phyloP scores from a whole-genome alignment of 2,329 filamentous ascomycete species.

The Cladorrhinum sp. region DNA sequence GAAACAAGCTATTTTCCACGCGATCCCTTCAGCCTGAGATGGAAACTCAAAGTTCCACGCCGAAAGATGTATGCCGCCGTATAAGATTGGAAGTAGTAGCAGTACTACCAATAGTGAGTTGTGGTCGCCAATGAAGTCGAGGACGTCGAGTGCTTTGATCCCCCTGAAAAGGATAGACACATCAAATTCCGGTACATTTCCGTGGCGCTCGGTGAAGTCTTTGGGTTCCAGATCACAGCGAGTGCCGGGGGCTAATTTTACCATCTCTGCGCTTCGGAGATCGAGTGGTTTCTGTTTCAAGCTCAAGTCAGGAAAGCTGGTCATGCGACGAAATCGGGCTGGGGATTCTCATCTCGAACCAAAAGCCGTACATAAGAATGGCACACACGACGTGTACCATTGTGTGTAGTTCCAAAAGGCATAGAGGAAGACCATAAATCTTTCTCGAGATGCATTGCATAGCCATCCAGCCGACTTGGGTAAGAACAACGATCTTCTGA shows the following conservation, averaged over 20 bases:
- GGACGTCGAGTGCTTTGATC: neutral
- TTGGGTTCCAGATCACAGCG: neutral
- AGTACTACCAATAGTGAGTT: neutral
- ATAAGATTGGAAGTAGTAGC: neutral
- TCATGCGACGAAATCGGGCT: too few species aligned
- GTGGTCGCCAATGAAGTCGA: neutral
- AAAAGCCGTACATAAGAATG: slow-evolving; percentile 11
- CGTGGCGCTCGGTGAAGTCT: neutral
- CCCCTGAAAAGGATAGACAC: neutral
- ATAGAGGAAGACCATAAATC: slow-evolving; percentile 34
- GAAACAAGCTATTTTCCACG: slow-evolving; percentile 2
- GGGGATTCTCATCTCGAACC: slow-evolving; percentile 11
- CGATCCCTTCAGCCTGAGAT: neutral
- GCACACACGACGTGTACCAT: slow-evolving; percentile 33
- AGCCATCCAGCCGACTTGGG: slow-evolving; percentile 40
- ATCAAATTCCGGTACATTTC: neutral
- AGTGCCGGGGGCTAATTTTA: neutral
- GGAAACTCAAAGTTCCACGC: slow-evolving; percentile 15
- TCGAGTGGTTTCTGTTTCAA: slow-evolving; percentile 12
- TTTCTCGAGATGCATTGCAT: slow-evolving; percentile 35
- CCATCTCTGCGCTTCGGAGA: neutral
- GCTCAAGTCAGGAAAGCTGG: neutral
- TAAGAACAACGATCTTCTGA: slow-evolving; percentile 35
- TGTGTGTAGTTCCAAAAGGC: slow-evolving; percentile 37
- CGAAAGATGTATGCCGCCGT: slow-evolving; percentile 11